Evolutionary conservation across 2,329 filamentous ascomycete genomes (phyloP), one percentile per base, ranked within the genome.

Genomic region (Helminthosporium solani): DNA sequence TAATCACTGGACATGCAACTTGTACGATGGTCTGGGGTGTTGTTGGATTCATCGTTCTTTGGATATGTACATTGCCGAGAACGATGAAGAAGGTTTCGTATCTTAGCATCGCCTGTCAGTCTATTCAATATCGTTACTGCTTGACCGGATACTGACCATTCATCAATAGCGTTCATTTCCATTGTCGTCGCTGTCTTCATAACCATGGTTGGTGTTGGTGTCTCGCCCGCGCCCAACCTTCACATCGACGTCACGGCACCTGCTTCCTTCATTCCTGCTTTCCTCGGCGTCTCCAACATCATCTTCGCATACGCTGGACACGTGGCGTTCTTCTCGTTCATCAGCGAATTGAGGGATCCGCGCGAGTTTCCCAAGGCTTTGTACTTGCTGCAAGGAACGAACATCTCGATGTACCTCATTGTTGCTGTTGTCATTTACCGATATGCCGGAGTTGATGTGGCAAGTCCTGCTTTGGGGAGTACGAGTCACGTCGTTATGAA

Each of bases 301-400:
- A 77, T 86, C 53, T 85, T 88, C 53, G 84, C 86, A 41, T 89
- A 85, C 71, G 80, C 68, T 42, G 82, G 82, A 21, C 82, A 85
- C 59, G 79, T 83, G 23, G 82, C 82, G 50, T 86, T 86, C 70
- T 87, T 86, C 67, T 77, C 75, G 49, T 78, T 87, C 63, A 83
- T 86, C 57, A 76, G 76, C 30, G 85, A 87, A 64, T 75, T 87
- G 62, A 76, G 79, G 57, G 73, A 80, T 38, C 83, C 84, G 1
- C 67, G 70, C 42, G 78, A 83, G 57, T 85, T 80, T 63, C 75
- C 77, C 37, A 84, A 84, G 63, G 79, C 83, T 6, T 76, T 88
- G 46, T 76, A 76, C 61, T 62, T 83, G 31, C 76, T 86, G 2
- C 82, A 85, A 63, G 69, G 74, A 14, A 72, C 75, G 46, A 81